Conservation (phyloP, 2,329 filamentous ascomycete species). For the Dactylellina leptospora region DNA sequence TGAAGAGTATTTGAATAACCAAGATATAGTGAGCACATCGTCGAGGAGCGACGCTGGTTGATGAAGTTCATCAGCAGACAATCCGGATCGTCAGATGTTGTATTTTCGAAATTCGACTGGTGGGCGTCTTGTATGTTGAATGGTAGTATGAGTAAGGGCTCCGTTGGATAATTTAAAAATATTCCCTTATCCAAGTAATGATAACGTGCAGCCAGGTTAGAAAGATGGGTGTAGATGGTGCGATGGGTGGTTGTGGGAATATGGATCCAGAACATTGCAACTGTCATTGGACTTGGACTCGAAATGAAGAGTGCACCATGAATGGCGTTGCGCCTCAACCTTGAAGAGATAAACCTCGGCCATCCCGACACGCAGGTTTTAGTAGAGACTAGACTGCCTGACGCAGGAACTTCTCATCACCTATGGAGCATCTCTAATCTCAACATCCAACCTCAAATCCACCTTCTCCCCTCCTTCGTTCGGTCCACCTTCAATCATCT, state of each 20-base stretch:
- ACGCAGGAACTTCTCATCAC: too few relatives aligned
- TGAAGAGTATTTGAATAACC: slow-evolving; percentile 26
- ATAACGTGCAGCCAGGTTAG: not conserved
- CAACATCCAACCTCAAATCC: slow-evolving; percentile 44
- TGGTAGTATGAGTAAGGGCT: too few relatives aligned
- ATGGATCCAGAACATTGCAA: too few relatives aligned
- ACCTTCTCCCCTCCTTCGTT: slow-evolving; percentile 35
- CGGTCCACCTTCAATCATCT: slow-evolving; percentile 33
- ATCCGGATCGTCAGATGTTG: not conserved
- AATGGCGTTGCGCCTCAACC: too few relatives aligned
- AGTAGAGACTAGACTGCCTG: too few relatives aligned
- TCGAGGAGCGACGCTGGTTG: not conserved
- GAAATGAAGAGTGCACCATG: too few relatives aligned
- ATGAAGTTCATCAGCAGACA: not conserved
- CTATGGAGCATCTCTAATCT: slow-evolving; percentile 17
- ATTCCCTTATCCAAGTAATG: too few relatives aligned
- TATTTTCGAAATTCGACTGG: not conserved
- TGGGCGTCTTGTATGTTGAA: too few relatives aligned
- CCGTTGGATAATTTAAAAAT: too few relatives aligned
- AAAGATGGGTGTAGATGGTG: not conserved
- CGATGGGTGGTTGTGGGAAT: not conserved
- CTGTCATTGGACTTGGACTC: too few relatives aligned
- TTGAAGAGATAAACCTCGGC: too few relatives aligned
- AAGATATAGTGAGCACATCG: not conserved
- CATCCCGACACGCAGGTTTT: too few relatives aligned